Evolutionary conservation across 139 green algal species (phyloP), one percentile per base, ranked within the genome.

Genomic region (Yamagishiella unicocca): DNA sequence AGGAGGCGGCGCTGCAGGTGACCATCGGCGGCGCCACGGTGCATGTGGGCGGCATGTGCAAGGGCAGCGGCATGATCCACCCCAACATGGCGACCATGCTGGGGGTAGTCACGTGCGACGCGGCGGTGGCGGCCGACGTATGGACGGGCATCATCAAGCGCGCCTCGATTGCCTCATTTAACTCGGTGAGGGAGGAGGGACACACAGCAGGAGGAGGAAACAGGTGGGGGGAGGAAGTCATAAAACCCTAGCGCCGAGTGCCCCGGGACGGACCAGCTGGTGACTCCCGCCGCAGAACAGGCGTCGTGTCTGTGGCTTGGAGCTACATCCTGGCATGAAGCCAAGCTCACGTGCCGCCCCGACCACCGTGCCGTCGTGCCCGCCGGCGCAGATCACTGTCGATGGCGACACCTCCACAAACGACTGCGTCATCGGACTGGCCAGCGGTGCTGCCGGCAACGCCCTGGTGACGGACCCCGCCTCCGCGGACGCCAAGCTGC

Each of bases 61-160:
- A 99, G 93, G 98, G 98, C 38, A 97, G 91, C 8, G 98, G 98
- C 64, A 99, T 99, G 98, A 99, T 99, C 87, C 98, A 99, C 93
- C 98, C 98, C 80, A 99, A 99, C 94, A 99, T 99, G 98, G 98
- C 97, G 42, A 99, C 98, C 88, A 99, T 99, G 96, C 95, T 99
- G 43, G 94, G 91, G 0, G 93, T 99, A 38, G 89, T 99, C n/a
- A 99, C 97, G 1, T 97, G 95, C 74, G 97, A 99, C 87, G 97
- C 97, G 7, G 87, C 91, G 2, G 97, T 99, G 3, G 86, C 80
- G 3, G 73, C 93, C 0, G 87, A 91, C 0, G 90, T 97, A 6
- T 99, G 97, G 97, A 85, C 86, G 1, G 89, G 40, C 31, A 98
- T 99, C 87, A 45, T 99, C 12, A 88, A 88, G 72, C 87, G 91